Evolutionary conservation across 306 rosid genomes (phyloP).

Genomic region (Fagus sylvatica): DNA sequence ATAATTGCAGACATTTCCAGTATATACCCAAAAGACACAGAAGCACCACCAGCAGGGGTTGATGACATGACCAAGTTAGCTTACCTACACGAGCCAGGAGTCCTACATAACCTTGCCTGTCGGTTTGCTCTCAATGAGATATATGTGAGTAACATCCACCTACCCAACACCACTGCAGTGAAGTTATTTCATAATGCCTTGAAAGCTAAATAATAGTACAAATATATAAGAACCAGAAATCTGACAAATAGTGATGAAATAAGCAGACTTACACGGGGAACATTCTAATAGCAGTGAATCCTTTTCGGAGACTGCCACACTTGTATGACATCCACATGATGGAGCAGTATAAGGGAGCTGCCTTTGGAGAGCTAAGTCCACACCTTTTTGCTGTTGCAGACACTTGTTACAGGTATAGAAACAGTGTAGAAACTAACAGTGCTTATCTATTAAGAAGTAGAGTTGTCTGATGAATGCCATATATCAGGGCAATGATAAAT

Average conservation of each 20-base stretch:
- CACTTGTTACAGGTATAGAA: constrained; percentile 70
- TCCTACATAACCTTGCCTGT: constrained; percentile 56
- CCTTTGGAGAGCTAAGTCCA: constrained; percentile 91
- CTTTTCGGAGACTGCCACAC: constrained; percentile 81
- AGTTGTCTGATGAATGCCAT: constrained; percentile 11
- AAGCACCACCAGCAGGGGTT: constrained; percentile 88
- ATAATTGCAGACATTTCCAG: constrained; percentile 64
- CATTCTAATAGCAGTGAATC: constrained; percentile 84
- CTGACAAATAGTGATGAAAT: constrained; percentile 32
- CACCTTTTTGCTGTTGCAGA: constrained; percentile 92
- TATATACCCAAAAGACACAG: constrained; percentile 82
- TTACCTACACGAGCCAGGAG: constrained; percentile 87
- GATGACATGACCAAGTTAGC: constrained; percentile 94
- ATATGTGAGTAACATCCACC: constrained; percentile 57
- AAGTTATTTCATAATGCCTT: not conserved
- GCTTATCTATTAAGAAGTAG: not conserved
- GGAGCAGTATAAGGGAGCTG: constrained; percentile 87
- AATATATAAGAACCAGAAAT: constrained; percentile 2
- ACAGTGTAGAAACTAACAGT: constrained; percentile 22
- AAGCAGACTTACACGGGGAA: constrained; percentile 84
- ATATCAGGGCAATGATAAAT: constrained; percentile 77
- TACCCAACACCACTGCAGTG: not conserved
- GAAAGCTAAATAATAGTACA: not conserved
- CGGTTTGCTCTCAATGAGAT: constrained; percentile 83
- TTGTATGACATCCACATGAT: constrained; percentile 83